phyloP scores from a whole-genome alignment of 345 rosid species.

The Rhodomyrtus tomentosa region DNA sequence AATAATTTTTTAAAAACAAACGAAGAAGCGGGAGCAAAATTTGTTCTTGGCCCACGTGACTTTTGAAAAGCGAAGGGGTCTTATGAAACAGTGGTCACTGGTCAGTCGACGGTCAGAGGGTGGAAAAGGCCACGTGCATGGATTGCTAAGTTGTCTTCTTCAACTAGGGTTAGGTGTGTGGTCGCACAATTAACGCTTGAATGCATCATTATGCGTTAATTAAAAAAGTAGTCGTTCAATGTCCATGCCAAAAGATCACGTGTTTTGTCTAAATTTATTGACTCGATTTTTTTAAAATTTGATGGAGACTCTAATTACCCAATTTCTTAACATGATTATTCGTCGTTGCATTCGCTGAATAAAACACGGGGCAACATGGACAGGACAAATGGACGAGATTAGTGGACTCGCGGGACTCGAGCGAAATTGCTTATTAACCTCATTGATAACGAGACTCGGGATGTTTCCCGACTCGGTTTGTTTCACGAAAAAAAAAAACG shows the following conservation, averaged over 20 bases:
- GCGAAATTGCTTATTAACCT: not conserved
- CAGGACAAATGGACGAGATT: not conserved
- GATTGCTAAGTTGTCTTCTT: not conserved
- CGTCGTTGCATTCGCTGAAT: rapidly evolving
- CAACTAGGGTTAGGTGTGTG: not conserved
- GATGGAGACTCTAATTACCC: not conserved
- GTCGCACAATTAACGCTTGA: not conserved
- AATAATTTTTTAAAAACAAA: too few relatives aligned
- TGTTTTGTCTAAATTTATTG: not conserved
- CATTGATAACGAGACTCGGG: not conserved
- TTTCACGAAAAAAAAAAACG: not conserved
- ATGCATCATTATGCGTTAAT: not conserved
- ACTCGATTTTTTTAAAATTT: not conserved
- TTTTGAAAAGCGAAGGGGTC: too few relatives aligned
- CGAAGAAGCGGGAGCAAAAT: not conserved
- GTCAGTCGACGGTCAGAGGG: not conserved
- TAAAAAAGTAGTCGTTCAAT: not conserved
- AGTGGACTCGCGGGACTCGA: not conserved
- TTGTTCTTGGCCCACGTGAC: too few relatives aligned
- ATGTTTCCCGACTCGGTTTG: not conserved
- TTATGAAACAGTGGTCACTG: not conserved
- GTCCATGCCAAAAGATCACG: not conserved
- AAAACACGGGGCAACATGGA: not conserved
- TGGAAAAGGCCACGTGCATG: not conserved
- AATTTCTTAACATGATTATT: not conserved